Evolutionary conservation across 2,329 filamentous ascomycete species (phyloP), one percentile per base, ranked within the genome.

Genomic region (Knufia fluminis): DNA sequence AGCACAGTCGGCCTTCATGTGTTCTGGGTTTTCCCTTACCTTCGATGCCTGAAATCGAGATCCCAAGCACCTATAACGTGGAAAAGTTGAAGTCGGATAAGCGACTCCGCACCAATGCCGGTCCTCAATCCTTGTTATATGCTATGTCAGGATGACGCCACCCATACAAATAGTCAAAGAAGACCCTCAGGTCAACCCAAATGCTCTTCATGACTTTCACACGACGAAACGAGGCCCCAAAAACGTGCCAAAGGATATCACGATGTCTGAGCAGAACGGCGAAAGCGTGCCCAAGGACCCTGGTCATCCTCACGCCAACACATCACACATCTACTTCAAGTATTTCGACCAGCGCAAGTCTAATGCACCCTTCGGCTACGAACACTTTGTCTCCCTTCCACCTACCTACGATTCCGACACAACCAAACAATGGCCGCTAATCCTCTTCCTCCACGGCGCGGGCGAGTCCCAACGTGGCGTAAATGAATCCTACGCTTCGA

Each of bases 161-260:
- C 26, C 26, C 26, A 28, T 6, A 12, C 26, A 28, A 6, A 17
- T 3, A 14, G 2, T 2, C n/a, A n/a, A 19, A 9, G 23, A 45
- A 20, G 42, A 32, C 42, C 23, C 42, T 8, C 42, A 32, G 24
- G 16, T 32, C 39, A 52, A 54, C 26, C 50, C 53, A 42, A 54
- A 54, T 42, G 52, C 53, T n/a, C 48, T 54, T 3, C 53, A 54
- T 31, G 50, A 52, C 38, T 54, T 49, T 38, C 50, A 52, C 45
- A 44, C 17, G 3, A 50, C 45, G 12, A 48, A 42, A 46, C 47
- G 50, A 23, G 50, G 53, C n/a, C 50, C 53, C 28, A 52, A 52
- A 36, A 51, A 52, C 24, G 28, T 54, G 16, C 53, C 53, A 8
- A 33, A 35, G 6, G 31, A 31, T 17, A 41, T 54, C 35, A 52